A percentile compares a stretch with the other conserved stretches of the same genome.
Evolutionary conservation across 2,329 filamentous ascomycete genomes (phyloP).

Genomic region (Geosmithia flava): DNA sequence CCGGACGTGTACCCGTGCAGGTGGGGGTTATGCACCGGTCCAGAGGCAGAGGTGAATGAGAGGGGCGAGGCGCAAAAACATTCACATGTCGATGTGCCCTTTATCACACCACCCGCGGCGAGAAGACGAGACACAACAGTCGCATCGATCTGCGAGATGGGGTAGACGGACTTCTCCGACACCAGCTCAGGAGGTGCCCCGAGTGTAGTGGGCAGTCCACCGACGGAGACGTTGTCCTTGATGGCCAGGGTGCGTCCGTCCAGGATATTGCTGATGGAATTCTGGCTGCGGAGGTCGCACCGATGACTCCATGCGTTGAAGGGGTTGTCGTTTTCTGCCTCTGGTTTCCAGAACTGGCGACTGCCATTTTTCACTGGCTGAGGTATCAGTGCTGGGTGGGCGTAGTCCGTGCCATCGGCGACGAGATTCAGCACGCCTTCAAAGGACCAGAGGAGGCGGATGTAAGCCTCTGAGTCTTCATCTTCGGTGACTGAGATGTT

Average conservation of each 20-base stretch:
- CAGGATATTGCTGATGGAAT: conserved; percentile 4
- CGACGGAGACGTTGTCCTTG: conserved; percentile 17
- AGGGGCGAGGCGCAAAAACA: conserved; percentile 15
- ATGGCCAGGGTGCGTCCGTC: conserved; percentile 9
- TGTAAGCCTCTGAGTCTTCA: conserved; percentile 14
- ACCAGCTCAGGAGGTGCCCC: conserved; percentile 5
- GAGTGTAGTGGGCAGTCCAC: conserved; percentile 12
- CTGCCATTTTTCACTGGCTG: neutral
- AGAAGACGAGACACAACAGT: conserved; percentile 11
- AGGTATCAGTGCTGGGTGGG: conserved; percentile 10
- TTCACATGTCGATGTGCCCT: conserved; percentile 15
- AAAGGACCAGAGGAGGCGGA: conserved; percentile 10
- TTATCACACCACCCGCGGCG: conserved; percentile 11
- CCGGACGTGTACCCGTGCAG: conserved; percentile 12
- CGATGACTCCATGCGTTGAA: conserved; percentile 21
- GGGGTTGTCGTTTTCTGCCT: conserved; percentile 4
- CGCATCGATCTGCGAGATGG: conserved; percentile 10
- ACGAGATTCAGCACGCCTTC: conserved; percentile 13
- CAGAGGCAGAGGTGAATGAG: conserved; percentile 13
- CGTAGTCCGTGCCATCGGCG: conserved; percentile 13
- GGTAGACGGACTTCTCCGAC: conserved; percentile 5
- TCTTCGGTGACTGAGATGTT: conserved; percentile 6
- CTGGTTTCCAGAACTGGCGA: conserved; percentile 11
- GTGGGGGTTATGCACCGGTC: conserved; percentile 14
- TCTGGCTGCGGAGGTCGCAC: conserved; percentile 10